Evolutionary conservation across 164 flowering plant species (phyloP).

Genomic region (Kingdonia uniflora): DNA sequence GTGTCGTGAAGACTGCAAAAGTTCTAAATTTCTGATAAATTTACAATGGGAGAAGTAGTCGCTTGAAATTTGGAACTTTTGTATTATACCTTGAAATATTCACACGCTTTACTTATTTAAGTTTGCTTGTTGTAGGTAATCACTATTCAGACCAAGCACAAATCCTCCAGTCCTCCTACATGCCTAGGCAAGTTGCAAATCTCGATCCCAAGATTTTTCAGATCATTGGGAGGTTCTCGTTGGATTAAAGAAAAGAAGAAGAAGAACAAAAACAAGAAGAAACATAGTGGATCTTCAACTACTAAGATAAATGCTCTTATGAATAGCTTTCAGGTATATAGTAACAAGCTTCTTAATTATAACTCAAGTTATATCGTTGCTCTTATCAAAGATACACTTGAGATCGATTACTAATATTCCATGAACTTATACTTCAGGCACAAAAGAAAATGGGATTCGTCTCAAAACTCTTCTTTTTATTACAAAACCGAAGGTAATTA

Average conservation of each 20-base stretch:
- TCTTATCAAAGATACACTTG: neutral
- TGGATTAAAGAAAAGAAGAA: constrained; percentile 12
- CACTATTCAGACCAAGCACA: constrained; percentile 14
- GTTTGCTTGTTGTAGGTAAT: constrained; percentile 14
- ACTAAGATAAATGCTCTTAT: constrained; percentile 16
- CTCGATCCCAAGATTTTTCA: constrained; percentile 21
- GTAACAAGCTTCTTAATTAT: neutral
- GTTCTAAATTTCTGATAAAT: neutral
- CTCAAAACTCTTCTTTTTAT: constrained; percentile 16
- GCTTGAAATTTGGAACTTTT: neutral
- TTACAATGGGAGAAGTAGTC: too few species aligned
- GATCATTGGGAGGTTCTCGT: constrained; percentile 9
- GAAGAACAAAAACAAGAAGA: constrained; percentile 19
- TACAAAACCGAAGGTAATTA: constrained; percentile 10
- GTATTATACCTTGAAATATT: neutral
- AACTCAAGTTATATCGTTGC: neutral
- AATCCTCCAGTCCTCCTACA: constrained; percentile 11
- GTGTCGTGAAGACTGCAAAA: neutral
- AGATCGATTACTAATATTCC: too few species aligned
- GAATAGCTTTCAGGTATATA: constrained; percentile 22
- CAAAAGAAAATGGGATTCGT: constrained; percentile 19
- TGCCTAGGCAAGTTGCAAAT: constrained; percentile 23
- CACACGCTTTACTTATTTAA: neutral
- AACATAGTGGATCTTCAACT: constrained; percentile 12
- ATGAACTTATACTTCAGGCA: constrained; percentile 17